Conservation (phyloP, 2,329 filamentous ascomycete species). For the Periconia sp. region DNA sequence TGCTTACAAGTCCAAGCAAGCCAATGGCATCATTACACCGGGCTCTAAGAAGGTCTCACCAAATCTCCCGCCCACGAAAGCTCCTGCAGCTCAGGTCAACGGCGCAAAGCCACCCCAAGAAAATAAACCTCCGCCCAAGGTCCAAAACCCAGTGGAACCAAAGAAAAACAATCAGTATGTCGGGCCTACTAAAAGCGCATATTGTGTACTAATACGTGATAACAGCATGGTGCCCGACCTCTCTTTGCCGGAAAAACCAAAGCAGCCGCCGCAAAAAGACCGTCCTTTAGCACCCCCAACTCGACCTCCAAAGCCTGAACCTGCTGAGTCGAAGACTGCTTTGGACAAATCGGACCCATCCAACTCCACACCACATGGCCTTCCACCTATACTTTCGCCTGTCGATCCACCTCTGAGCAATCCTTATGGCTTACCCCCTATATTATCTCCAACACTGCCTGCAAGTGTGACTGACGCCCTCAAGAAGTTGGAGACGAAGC, state of each 20-base stretch:
- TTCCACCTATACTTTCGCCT: conserved; percentile 42
- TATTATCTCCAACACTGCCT: conserved; percentile 62
- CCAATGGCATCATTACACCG: conserved; percentile 33
- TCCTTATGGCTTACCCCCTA: conserved; percentile 49
- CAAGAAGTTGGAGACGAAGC: conserved; percentile 44
- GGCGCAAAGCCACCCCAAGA: conserved; percentile 19
- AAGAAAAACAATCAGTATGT: conserved; percentile 24
- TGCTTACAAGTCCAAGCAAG: conserved; percentile 62
- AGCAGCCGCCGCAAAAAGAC: conserved; percentile 16
- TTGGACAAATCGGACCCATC: conserved; percentile 30
- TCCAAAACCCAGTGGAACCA: conserved; percentile 13
- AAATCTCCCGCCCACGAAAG: conserved; percentile 24
- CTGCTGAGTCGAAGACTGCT: conserved; percentile 37
- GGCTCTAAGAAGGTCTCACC: conserved; percentile 36
- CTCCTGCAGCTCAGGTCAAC: conserved; percentile 22
- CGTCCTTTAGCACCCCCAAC: conserved; percentile 12
- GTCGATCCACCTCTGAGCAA: conserved; percentile 47
- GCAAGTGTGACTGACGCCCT: conserved; percentile 58
- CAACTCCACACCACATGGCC: conserved; percentile 38
- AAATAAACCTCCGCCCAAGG: conserved; percentile 18
- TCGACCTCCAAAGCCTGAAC: conserved; percentile 39
- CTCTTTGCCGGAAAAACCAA: conserved; percentile 18
- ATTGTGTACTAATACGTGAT: conserved; percentile 15
- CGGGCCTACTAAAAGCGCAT: background rate
- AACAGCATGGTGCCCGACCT: conserved; percentile 19